Conservation (phyloP, 441 rosid species). For the Euphorbia schlechtendalii region DNA sequence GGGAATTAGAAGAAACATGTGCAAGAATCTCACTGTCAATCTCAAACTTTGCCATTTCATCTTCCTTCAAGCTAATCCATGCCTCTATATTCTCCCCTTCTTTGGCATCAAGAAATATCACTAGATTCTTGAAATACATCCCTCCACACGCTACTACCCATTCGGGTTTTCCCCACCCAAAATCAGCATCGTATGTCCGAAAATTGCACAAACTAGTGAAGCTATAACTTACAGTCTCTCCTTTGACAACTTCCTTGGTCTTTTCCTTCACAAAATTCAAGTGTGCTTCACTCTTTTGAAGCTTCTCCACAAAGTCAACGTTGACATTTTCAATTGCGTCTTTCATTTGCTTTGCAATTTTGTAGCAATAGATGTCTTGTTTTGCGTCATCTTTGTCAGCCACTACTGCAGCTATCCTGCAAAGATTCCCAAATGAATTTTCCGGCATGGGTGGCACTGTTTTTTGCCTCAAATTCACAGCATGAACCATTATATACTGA, state of each 20-base stretch:
- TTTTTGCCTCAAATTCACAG: conserved; percentile 1
- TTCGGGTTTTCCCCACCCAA: conserved; percentile 37
- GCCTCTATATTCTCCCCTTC: conserved; percentile 39
- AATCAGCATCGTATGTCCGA: conserved; percentile 27
- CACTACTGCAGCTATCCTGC: neutral
- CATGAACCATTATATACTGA: neutral
- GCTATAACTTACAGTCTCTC: neutral
- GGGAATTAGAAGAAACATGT: neutral
- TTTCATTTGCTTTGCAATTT: neutral
- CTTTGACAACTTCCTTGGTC: neutral
- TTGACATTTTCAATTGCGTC: conserved; percentile 1
- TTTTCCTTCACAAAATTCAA: neutral
- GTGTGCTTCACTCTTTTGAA: conserved; percentile 1
- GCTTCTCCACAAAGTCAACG: neutral
- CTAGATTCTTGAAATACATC: conserved; percentile 13
- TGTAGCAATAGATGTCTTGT: no score
- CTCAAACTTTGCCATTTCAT: conserved; percentile 26
- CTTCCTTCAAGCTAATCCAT: conserved; percentile 25
- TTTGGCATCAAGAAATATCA: conserved; percentile 21
- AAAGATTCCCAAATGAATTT: neutral
- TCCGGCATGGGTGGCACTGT: neutral
- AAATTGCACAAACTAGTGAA: conserved; percentile 20
- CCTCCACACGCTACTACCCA: conserved; percentile 15
- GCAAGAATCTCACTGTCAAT: conserved; percentile 26
- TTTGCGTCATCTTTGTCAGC: neutral